Percentiles rank a stretch among this genome's conserved stretches.
Conservation (phyloP, 768 basidiomycete species). For the Chalciporus pseudorubinellus region DNA sequence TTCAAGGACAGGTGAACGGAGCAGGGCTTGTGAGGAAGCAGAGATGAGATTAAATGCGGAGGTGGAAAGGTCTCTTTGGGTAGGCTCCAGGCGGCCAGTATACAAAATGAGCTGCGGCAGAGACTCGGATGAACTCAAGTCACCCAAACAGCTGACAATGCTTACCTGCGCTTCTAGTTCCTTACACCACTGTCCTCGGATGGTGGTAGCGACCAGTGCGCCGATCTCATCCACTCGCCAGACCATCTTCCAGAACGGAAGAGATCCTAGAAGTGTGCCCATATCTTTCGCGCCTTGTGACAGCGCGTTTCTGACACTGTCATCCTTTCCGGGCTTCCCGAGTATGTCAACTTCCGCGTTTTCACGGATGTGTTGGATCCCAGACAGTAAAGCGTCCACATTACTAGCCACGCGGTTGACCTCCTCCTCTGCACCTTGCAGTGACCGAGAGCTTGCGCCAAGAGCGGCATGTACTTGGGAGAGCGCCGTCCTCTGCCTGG, state of each 20-base stretch:
- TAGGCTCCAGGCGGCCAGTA: conserved; percentile 52
- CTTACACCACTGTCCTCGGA: conserved; percentile 38
- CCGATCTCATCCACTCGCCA: conserved; percentile 43
- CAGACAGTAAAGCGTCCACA: conserved; percentile 36
- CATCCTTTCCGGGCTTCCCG: conserved; percentile 24
- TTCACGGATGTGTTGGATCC: conserved; percentile 40
- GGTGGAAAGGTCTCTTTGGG: conserved; percentile 44
- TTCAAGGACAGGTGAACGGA: conserved; percentile 54
- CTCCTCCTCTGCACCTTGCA: conserved; percentile 32
- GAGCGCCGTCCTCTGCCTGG: conserved; percentile 39
- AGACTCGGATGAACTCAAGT: neutral
- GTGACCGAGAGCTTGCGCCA: conserved; percentile 32
- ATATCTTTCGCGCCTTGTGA: conserved; percentile 30
- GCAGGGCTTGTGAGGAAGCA: conserved; percentile 26
- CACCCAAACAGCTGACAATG: neutral
- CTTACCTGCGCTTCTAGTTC: conserved; percentile 51
- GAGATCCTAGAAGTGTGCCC: conserved; percentile 27
- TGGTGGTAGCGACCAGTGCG: conserved; percentile 30
- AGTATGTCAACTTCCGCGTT: conserved; percentile 39
- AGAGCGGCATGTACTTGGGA: conserved; percentile 42
- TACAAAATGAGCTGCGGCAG: conserved; percentile 56
- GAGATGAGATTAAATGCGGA: conserved; percentile 41
- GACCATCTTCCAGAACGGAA: conserved; percentile 40
- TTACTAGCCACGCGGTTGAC: conserved; percentile 36
- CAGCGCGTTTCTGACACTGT: conserved; percentile 29